Conservation (phyloP, 208 protist species). For the Trypanosoma boissoni region DNA sequence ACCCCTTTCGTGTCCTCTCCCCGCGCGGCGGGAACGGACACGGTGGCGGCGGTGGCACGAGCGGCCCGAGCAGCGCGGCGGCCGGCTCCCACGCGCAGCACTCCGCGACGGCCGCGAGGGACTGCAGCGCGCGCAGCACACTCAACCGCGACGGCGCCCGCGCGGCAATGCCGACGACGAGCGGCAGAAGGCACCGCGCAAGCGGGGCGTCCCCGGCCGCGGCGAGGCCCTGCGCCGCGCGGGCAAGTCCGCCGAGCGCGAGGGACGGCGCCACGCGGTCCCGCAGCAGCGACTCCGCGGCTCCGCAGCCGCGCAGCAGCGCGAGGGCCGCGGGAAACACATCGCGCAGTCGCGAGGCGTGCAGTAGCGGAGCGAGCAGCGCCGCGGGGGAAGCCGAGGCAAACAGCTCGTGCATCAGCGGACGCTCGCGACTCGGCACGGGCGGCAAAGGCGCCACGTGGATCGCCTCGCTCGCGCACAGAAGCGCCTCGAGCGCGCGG, state of each 20-base stretch:
- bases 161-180: slow-evolving; percentile 33
- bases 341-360: slow-evolving; percentile 10
- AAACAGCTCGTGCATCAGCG: slow-evolving; percentile 24
- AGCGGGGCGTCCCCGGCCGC: slow-evolving; percentile 47
- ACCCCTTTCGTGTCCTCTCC: no score
- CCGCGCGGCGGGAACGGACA: not conserved
- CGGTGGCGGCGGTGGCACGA: not conserved
- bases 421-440: no score
- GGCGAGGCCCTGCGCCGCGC: slow-evolving; percentile 27
- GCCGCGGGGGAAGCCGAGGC: slow-evolving; percentile 5
- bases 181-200: slow-evolving; percentile 46
- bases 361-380: slow-evolving; percentile 27
- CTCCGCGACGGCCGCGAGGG: slow-evolving; percentile 32
- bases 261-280: slow-evolving; percentile 41
- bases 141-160: slow-evolving; percentile 30
- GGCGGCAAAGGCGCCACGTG: slow-evolving; percentile 19
- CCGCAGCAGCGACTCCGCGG: slow-evolving; percentile 28
- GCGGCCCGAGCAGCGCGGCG: not conserved
- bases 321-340: slow-evolving; percentile 36
- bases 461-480: slow-evolving; percentile 19
- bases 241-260: slow-evolving; percentile 27
- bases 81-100: slow-evolving; percentile 13
- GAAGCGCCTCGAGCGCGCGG: slow-evolving; percentile 9
- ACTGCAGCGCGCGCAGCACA: slow-evolving; percentile 28
- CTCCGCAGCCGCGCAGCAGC: slow-evolving; percentile 25